A percentile compares a stretch with the other conserved stretches of the same genome.
Conservation (phyloP, 176 grass and related monocot genomes). For the Thinopyrum elongatum region DNA sequence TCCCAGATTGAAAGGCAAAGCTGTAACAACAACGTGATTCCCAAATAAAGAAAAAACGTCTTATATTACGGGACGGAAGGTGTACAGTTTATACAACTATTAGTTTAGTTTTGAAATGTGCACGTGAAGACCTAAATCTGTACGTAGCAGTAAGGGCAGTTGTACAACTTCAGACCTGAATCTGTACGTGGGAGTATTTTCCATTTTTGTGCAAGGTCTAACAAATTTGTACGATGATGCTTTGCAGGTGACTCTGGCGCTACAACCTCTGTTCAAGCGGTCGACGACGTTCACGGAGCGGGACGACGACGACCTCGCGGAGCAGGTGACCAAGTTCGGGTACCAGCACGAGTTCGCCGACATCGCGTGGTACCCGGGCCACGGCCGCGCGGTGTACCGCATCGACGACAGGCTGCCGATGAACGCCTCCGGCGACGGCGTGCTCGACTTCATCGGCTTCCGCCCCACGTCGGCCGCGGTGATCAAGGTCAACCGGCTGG, state of each 20-base stretch:
- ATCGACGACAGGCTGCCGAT: slow-evolving; percentile 39
- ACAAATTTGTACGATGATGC: too few species aligned
- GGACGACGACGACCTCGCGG: slow-evolving; percentile 35
- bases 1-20: too few species aligned
- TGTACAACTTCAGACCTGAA: too few species aligned
- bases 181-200: too few species aligned
- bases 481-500: slow-evolving; percentile 19
- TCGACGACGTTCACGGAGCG: not conserved
- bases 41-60: too few species aligned
- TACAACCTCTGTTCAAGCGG: not conserved
- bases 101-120: too few species aligned
- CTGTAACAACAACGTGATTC: too few species aligned
- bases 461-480: slow-evolving; percentile 13
- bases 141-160: too few species aligned
- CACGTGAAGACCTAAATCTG: too few species aligned
- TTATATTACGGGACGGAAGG: too few species aligned
- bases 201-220: too few species aligned
- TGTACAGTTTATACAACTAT: too few species aligned
- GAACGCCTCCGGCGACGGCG: slow-evolving; percentile 40
- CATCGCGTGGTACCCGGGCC: slow-evolving; percentile 53
- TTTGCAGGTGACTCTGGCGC: slow-evolving; percentile 35
- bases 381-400: slow-evolving; percentile 38
- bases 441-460: slow-evolving; percentile 47
- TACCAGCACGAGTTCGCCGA: slow-evolving; percentile 51
- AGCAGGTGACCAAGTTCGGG: slow-evolving; percentile 28